phyloP scores from a whole-genome alignment of 1,284 basidiomycete species.

The Moniliella sp. region DNA sequence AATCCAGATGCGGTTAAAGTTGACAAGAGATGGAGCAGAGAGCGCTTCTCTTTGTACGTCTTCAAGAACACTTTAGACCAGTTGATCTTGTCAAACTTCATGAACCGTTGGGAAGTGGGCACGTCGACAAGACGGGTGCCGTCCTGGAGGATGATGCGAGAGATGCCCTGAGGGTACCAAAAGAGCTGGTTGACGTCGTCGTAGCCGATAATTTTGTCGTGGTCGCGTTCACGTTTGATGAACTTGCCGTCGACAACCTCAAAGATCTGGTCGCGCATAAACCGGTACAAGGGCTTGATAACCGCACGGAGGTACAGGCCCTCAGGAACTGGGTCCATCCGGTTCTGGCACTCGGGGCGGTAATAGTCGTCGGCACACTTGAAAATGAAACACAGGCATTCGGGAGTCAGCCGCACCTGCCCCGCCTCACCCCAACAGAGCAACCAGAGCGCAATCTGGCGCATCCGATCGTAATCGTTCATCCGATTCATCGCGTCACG shows the following conservation, averaged over 20 bases:
- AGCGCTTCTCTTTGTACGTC: slow-evolving; percentile 30
- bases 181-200: slow-evolving; percentile 98
- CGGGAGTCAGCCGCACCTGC: slow-evolving; percentile 85
- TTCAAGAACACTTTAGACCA: slow-evolving; percentile 33
- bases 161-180: slow-evolving; percentile 96
- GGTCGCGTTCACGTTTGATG: slow-evolving; percentile 67
- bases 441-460: slow-evolving; percentile 84
- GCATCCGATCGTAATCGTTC: slow-evolving; percentile 88
- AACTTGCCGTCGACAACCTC: slow-evolving; percentile 93
- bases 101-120: slow-evolving; percentile 30
- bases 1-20: slow-evolving; percentile 35
- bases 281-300: slow-evolving; percentile 80
- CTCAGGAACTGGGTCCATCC: slow-evolving; percentile 78
- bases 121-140: slow-evolving; percentile 45
- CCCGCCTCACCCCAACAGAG: slow-evolving; percentile 97
- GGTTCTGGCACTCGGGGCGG: slow-evolving; percentile 74
- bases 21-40: slow-evolving; percentile 32
- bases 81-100: slow-evolving; percentile 35
- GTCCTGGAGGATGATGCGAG: slow-evolving; percentile 64
- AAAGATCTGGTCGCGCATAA: slow-evolving; percentile 91
- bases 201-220: slow-evolving; percentile 86
- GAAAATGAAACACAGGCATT: slow-evolving; percentile 96
- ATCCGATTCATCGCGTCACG: slow-evolving; percentile 94
- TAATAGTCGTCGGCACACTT: slow-evolving; percentile 99
- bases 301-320: slow-evolving; percentile 77